Base-by-base conservation (phyloP, 163 green algal species). In the Chlorella variabilis region DNA sequence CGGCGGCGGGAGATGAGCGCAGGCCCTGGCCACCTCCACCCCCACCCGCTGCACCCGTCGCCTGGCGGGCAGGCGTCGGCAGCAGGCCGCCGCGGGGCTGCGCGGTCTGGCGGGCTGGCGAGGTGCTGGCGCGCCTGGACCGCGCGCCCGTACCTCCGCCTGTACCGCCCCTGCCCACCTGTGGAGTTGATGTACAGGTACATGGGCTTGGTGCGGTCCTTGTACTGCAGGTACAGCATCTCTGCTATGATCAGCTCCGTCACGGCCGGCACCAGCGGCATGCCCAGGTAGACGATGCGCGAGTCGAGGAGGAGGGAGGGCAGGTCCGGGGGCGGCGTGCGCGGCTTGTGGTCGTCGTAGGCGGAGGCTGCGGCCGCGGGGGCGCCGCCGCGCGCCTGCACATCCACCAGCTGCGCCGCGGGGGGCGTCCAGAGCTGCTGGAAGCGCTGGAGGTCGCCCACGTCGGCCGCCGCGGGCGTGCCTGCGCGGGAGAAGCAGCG, bases 181-280 rank as follows among this genome's bases (percentile, higher is more conserved):
- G 95, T 98, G 8, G 93, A 98, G 87, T 99, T 99, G 85, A 99
- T 98, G 84, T 99, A 97, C 78, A 99, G 91, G 85, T 97, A 98
- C 36, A 98, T 95, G 33, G 96, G 96, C 87, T 98, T 96, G 36
- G 61, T 86, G 11, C 84, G 79, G 78, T 98, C 96, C 82, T 96
- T 94, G 88, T 98, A 96, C 87, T 99, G 95, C 38, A 99, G 89
- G 88, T 99, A 99, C 7, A 99, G 89, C 33, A 99, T 90, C 91
- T 99, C 95, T 42, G 95, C 96, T 31, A 99, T 92, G 82, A 99
- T 97, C 21, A 99, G 93, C 93, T 99, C 97, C 51, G 97, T 99
- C 23, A 99, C 97, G 9, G 97, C 96, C 38, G 97, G 94, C 41
- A 99, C 97, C 29, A 99, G 88, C 93, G 97, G 96, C 97, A 99